Base-by-base conservation (phyloP, 1,139 yeast genomes). In the Candida anutae region DNA sequence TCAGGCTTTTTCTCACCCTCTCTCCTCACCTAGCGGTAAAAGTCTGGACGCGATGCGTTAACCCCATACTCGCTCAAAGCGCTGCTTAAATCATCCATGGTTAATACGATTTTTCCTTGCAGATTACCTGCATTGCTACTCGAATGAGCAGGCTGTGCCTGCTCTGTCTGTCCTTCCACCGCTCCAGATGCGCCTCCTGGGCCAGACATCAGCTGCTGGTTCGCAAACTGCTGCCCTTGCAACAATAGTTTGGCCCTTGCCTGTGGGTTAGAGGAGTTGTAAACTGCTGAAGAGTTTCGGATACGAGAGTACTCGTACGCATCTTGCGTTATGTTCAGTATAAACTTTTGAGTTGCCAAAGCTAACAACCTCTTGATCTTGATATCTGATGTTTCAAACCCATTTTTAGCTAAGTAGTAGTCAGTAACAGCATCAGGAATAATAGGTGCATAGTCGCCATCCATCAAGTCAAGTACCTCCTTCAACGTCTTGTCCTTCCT, bases 391-490 rank as follows among this genome's bases (percentile, higher is more conserved):
- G 94, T 74, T 35, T 80, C 84, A 45, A 93, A 79, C 23, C 99
- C 99, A 36, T 88, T 81, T 46, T 81, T 81, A 14, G 88, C 78
- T 28, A 93, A 60, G 46, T 90, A 90, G 52, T 85, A 90, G 47
- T 90, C 97, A 0, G 95, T 84, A n/a, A 93, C 97, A 0, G 94
- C 93, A 50, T 93, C 98, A 0, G 99, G 99, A 24, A 93, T 90
- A 23, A 93, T 82, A 1, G 98, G 98, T 3, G 95, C 87, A 52
- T 80, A 87, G 34, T 87, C 95, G 1, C 62, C 69, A 38, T 85
- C 95, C 88, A 90, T 81, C 56, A 87, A 65, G 27, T 80, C 82
- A 21, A 93, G 65, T 20, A 93, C 79, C 43, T 93, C 97, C 41
- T 78, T 76, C 25, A 93, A 60, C 0, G 95, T 79, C 48, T 85